These are phyloP conservation scores for Leptomonas pyrrhocoris DNA, from an alignment of 208 protist genomes.

Conservation along the genomic window DNA sequence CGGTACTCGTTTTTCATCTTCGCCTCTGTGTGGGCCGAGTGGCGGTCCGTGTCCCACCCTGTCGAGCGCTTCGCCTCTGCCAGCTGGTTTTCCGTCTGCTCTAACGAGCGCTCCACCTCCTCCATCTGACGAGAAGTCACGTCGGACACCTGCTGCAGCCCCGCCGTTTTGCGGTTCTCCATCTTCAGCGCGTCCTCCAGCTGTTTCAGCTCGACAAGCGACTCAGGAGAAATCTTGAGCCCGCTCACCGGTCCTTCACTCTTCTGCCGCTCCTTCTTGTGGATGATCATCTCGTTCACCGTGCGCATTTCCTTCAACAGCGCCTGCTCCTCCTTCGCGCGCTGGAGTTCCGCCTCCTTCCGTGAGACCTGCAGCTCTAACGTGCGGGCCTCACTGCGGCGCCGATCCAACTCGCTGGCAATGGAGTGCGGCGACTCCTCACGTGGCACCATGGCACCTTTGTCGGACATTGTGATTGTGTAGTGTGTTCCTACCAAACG, in stretches of 20 bases:
- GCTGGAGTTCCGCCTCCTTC: conserved; percentile 79
- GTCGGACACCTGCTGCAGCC: conserved; percentile 58
- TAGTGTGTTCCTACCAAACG: conserved; percentile 1
- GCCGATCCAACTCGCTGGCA: conserved; percentile 52
- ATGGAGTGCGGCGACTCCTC: conserved; percentile 41
- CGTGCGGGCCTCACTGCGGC: conserved; percentile 54
- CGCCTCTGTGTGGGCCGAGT: conserved; percentile 17
- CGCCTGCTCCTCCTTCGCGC: conserved; percentile 77
- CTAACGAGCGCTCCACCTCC: conserved; percentile 66
- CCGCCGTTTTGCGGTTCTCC: conserved; percentile 59
- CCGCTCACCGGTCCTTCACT: conserved; percentile 24
- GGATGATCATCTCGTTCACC: conserved; percentile 80
- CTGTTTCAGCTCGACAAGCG: conserved; percentile 56
- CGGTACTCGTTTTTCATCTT: conserved; percentile 58
- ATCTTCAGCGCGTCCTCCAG: conserved; percentile 77
- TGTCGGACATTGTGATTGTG: conserved; percentile 42
- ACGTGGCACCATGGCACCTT: conserved; percentile 50
- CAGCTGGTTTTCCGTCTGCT: conserved; percentile 46
- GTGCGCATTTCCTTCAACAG: conserved; percentile 76
- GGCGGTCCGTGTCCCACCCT: conserved; percentile 46
- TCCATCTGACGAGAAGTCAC: conserved; percentile 53
- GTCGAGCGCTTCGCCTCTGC: conserved; percentile 64
- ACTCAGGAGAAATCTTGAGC: conserved; percentile 67
- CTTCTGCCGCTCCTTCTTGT: conserved; percentile 54
- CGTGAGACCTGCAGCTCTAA: conserved; percentile 70